phyloP scores from a whole-genome alignment of 345 rosid genomes.

The Schrenkiella parvula region DNA sequence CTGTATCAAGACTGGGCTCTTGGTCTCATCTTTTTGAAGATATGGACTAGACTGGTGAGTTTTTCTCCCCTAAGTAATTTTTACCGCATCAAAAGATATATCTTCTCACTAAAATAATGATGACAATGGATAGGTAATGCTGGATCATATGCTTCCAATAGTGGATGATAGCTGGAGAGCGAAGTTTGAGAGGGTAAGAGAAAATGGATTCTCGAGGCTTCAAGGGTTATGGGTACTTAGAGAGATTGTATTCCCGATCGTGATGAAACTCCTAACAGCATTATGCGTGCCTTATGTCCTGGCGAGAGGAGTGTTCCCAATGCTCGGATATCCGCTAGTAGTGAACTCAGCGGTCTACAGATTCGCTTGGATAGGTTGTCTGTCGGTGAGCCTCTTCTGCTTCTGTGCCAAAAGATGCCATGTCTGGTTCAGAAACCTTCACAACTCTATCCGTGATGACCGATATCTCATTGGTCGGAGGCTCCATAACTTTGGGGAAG shows the following conservation, averaged over 20 bases:
- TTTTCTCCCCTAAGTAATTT: not conserved
- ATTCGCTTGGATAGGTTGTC: constrained; percentile 97
- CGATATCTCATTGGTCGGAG: constrained; percentile 90
- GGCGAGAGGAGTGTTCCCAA: constrained; percentile 91
- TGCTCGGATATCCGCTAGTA: constrained; percentile 83
- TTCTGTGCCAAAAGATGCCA: constrained; percentile 87
- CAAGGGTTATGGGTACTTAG: constrained; percentile 89
- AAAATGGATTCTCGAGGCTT: constrained; percentile 89
- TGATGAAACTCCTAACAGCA: constrained; percentile 96
- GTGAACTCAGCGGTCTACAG: constrained; percentile 96
- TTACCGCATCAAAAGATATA: not conserved
- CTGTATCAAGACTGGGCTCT: constrained; percentile 99
- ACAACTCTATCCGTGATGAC: constrained; percentile 95
- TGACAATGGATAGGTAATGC: constrained; percentile 61
- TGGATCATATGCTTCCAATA: constrained; percentile 97
- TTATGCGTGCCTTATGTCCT: constrained; percentile 87
- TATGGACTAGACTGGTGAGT: constrained; percentile 94
- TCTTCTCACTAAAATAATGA: not conserved
- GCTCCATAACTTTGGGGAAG: constrained; percentile 89
- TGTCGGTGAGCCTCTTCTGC: constrained; percentile 60
- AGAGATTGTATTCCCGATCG: constrained; percentile 85
- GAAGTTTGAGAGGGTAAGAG: constrained; percentile 93
- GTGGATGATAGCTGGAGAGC: constrained; percentile 89
- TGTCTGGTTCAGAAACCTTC: constrained; percentile 97
- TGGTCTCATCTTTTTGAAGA: constrained; percentile 94